A percentile compares a stretch with the other conserved stretches of the same genome.
Evolutionary conservation across 1,284 basidiomycete species (phyloP).

Genomic region (Ceratobasidium sp.): DNA sequence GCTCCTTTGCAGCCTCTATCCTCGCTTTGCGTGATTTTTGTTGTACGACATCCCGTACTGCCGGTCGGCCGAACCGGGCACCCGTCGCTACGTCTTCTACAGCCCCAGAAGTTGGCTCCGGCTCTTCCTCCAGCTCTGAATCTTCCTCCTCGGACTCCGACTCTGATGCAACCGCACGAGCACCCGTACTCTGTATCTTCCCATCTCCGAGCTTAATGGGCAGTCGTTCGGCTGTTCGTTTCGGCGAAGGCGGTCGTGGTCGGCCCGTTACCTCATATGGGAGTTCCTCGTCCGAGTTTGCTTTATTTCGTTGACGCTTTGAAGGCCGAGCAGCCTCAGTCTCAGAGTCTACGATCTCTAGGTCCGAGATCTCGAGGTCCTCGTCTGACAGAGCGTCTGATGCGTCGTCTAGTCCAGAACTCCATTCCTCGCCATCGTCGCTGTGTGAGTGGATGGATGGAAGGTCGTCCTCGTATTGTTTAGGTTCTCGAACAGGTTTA

Average conservation of each 20-base stretch:
- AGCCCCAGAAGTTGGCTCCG: conserved; percentile 51
- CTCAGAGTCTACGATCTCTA: conserved; percentile 50
- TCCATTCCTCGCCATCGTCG: conserved; percentile 70
- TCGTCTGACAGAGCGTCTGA: conserved; percentile 51
- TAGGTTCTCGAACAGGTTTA: conserved; percentile 66
- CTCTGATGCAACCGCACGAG: conserved; percentile 58
- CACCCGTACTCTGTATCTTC: conserved; percentile 71
- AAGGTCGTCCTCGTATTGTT: conserved; percentile 65
- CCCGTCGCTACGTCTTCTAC: conserved; percentile 80
- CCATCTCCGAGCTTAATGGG: conserved; percentile 90
- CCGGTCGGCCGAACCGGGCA: conserved; percentile 83
- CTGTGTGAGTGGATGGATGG: conserved; percentile 74
- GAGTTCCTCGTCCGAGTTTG: conserved; percentile 76
- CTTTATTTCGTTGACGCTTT: conserved; percentile 49
- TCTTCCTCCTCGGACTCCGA: conserved; percentile 58
- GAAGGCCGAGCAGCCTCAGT: conserved; percentile 49
- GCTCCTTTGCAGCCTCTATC: conserved; percentile 86
- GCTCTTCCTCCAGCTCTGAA: conserved; percentile 47
- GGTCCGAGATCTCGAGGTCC: conserved; percentile 50
- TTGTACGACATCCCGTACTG: conserved; percentile 79
- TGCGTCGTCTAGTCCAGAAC: conserved; percentile 58
- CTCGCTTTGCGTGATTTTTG: conserved; percentile 75
- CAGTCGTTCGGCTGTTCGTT: conserved; percentile 72
- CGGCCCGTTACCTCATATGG: conserved; percentile 74
- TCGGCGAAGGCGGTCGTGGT: conserved; percentile 60